Percentiles rank a stretch among this genome's conserved stretches.
Conservation (phyloP, 2,329 filamentous ascomycete genomes). For the Fusarium sp. region DNA sequence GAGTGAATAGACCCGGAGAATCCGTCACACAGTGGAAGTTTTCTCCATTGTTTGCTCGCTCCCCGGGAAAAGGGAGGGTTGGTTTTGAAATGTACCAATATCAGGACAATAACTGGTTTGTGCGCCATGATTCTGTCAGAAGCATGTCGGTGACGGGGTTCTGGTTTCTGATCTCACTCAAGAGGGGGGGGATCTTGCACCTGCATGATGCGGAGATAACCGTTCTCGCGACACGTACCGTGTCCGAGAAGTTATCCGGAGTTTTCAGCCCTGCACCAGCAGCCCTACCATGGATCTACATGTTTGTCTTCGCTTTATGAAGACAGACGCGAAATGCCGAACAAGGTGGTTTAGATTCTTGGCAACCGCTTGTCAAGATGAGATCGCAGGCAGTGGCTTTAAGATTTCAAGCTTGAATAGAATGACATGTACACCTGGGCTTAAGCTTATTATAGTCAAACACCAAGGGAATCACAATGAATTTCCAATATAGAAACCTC, state of each 20-base stretch:
- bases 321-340: constrained; percentile 29
- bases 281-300: constrained; percentile 7
- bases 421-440: not conserved
- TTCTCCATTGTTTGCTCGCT: constrained; percentile 5
- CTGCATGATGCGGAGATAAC: not conserved
- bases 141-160: not conserved
- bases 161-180: not conserved
- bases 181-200: constrained; percentile 3
- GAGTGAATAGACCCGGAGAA: constrained; percentile 2
- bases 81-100: not conserved
- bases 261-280: constrained; percentile 32
- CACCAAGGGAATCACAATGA: not conserved
- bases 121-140: not conserved
- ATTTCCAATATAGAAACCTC: not conserved
- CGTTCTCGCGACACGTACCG: constrained; percentile 15
- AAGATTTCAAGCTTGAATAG: not conserved
- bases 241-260: constrained; percentile 8
- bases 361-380: not conserved
- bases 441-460: not conserved
- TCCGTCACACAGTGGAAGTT: constrained; percentile 7
- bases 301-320: constrained; percentile 25
- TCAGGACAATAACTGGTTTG: constrained; percentile 16
- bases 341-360: not conserved
- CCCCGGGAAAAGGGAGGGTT: not conserved
- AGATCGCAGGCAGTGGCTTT: not conserved